Base-by-base conservation (phyloP, 2,329 filamentous ascomycete species). In the Microsporum ferrugineum region DNA sequence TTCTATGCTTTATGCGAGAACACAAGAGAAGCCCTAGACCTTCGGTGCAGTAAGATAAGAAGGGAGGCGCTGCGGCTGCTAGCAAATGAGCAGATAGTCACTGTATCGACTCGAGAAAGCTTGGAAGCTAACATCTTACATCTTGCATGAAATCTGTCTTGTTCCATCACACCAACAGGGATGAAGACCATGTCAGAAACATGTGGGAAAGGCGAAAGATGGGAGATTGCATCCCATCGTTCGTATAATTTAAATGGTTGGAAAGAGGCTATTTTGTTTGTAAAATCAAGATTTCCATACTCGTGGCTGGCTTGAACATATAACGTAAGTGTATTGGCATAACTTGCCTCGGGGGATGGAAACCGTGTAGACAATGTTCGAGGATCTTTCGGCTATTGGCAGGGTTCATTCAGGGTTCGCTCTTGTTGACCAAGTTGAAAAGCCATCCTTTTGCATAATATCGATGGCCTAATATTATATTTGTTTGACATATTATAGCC, bases 81-180 rank as follows among this genome's bases (percentile, higher is more conserved):
- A 43, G 14, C 39, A n/a, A 43, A 17, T 43, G 14, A 43, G 17
- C 12, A 43, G 5, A 36, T 23, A n/a, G 3, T 23, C 6, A 5
- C 39, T 43, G 14, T 6, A 43, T 43, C 2, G 39, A 23, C 39
- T 8, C 29, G 2, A n/a, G 12, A 55, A 55, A 55, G 49, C 49
- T 36, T 36, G 31, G 31, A 34, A 31, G 39, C 17, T 41, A n/a
- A 41, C 17, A 23, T 23, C 43, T 47, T 3, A 55, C 31, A 55
- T 55, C 51, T 55, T 55, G 51, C 51, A 55, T 55, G 51, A 55
- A 55, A 36, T 55, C 31, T 36, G 45, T 12, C 12, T 43, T 55
- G 51, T 55, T 55, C 51, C 29, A 36, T 55, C 51, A 55, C 51
- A 55, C 51, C 51, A 55, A 29, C 51, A 55, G 51, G 51, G 51